These are phyloP conservation scores for Puccinia hordei DNA, from an alignment of 1,284 basidiomycete genomes.

Conservation along the genomic window DNA sequence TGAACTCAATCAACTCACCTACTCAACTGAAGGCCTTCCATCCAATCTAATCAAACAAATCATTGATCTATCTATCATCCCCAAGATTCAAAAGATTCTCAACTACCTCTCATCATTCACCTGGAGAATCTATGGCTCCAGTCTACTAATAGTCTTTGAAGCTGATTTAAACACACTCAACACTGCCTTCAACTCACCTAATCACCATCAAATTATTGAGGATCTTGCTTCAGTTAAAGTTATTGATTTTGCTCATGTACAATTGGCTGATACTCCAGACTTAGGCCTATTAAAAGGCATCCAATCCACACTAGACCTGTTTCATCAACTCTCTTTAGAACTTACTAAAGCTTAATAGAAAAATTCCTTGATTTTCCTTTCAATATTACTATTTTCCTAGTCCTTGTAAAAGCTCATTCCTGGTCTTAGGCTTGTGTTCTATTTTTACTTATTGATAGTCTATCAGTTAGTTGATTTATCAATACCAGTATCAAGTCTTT, in stretches of 20 bases:
- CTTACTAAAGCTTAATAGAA: no score
- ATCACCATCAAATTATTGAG: neutral
- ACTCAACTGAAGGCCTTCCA: slow-evolving; percentile 15
- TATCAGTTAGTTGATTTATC: no score
- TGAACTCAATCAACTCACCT: neutral
- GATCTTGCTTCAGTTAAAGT: slow-evolving; percentile 16
- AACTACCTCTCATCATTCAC: slow-evolving; percentile 24
- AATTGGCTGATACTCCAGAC: slow-evolving; percentile 25
- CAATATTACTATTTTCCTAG: no score
- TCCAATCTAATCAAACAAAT: slow-evolving; percentile 14
- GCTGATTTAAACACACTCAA: slow-evolving; percentile 24
- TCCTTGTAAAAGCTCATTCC: no score
- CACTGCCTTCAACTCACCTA: neutral
- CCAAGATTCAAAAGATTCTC: slow-evolving; percentile 16
- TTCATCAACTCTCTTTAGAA: slow-evolving; percentile 14
- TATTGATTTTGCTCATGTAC: slow-evolving; percentile 45
- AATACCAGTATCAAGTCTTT: no score
- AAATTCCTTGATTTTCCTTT: no score
- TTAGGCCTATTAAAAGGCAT: slow-evolving; percentile 32
- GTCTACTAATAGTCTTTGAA: slow-evolving; percentile 42
- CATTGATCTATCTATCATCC: slow-evolving; percentile 24
- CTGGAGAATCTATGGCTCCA: slow-evolving; percentile 44
- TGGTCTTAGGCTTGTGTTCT: no score
- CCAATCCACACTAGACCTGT: slow-evolving; percentile 25
- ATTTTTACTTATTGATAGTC: no score